Base-by-base conservation (phyloP, 768 basidiomycete genomes). In the Boletus pseudopeckii region DNA sequence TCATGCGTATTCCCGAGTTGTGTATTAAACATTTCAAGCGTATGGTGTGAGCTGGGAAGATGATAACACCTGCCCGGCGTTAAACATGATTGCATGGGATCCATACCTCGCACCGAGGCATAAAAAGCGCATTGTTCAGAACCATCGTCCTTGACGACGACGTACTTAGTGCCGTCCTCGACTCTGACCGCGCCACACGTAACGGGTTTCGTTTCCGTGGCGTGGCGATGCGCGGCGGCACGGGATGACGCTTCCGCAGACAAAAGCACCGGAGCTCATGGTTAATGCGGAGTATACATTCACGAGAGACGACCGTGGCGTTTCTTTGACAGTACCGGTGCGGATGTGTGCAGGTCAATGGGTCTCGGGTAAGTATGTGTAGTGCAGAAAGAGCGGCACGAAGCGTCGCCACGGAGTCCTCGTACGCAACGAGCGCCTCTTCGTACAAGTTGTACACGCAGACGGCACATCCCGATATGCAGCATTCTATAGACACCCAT, bases 391-490 rank as follows among this genome's bases (percentile, higher is more conserved):
- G 80, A 3, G 80, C 73, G 6, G 69, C 44, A n/a, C 80, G 77
- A 10, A 93, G 69, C 0, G 72, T 55, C 3, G 63, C 62, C 0
- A 92, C 58, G 5, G 83, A 76, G 13, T 79, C 75, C 24, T 79
- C 77, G 72, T 92, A 92, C 13, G 73, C 75, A 22, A 74, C 73
- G 2, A 90, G 68, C 1, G 85, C 80, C 45, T 92, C 90, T 55
- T 89, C 84, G 71, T 93, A 92, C 24, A 93, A 68, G 61, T 92
- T 91, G 71, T 95, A 90, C 8, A 95, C 88, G 68, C 93, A 95
- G n/a, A 94, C 71, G 0, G 92, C 89, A 64, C 93, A 96, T 28
- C 90, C 90, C 3, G 91, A 92, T 92, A 95, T 95, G 74, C 92
- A 96, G 69, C 92, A 94, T 70, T 93, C 92, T 93, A 24, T 24